Evolutionary conservation across 139 green algal genomes (phyloP), one percentile per base, ranked within the genome.

Genomic region (Chlorella sorokiniana): DNA sequence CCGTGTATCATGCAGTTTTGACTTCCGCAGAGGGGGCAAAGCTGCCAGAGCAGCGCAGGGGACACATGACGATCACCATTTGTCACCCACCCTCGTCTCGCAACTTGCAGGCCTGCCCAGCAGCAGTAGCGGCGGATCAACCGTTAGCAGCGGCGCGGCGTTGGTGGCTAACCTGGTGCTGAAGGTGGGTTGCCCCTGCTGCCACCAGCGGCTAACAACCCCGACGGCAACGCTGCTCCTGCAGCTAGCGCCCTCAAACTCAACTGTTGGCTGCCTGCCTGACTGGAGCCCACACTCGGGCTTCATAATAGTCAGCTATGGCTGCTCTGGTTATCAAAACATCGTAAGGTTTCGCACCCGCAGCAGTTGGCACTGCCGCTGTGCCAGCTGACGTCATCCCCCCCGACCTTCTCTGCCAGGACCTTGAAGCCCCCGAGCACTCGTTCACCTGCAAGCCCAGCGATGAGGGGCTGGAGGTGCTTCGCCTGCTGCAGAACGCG

Each of bases 361-460:
- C 22, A 65, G n/a, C 56, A 65, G 10, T 22, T n/a, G 18, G 18
- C 10, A 33, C 70, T 42, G 73, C 73, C 54, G 38, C 59, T 27
- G 4, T 3, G 0, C 54, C 38, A 5, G 27, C 51, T 41, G 29
- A 37, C 29, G 6, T 14, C 20, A 0, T n/a, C 59, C 37, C 14
- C 8, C n/a, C n/a, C n/a, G n/a, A n/a, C n/a, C n/a, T n/a, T n/a
- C n/a, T n/a, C n/a, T 41, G 44, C 52, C 80, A 84, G 80, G 70
- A 84, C 25, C 16, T 83, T 11, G 82, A 86, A 4, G 4, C 27
- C 11, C 40, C 82, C 0, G 75, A 83, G 29, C 81, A 73, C n/a
- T 10, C 27, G 7, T 70, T 73, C 45, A 52, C 69, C 29, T 67
- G 45, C 33, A 31, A 33, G 7, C 71, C 73, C 33, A 83, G 44